Conservation (phyloP, 352 stramenopile species). For the Thalassiosira delicatula region DNA sequence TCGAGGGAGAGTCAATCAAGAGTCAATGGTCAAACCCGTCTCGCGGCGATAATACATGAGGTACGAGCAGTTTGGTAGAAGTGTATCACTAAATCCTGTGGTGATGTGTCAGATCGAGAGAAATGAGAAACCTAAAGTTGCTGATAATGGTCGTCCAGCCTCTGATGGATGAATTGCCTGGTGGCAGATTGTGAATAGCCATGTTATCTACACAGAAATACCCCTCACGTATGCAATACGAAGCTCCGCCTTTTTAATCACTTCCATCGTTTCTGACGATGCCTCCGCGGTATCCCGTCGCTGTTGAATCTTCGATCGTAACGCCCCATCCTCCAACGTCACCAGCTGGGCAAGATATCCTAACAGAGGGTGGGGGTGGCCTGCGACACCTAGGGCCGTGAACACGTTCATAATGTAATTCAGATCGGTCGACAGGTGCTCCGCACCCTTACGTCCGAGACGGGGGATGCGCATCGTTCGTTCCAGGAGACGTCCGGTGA, state of each 20-base stretch:
- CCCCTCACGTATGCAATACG: conserved; percentile 49
- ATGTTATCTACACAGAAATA: conserved; percentile 52
- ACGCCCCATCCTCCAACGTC: conserved; percentile 32
- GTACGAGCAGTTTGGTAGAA: no score
- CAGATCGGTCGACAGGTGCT: conserved; percentile 77
- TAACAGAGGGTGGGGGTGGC: conserved; percentile 80
- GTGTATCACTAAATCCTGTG: no score
- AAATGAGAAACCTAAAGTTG: no score
- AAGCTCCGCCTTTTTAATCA: conserved; percentile 43
- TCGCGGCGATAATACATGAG: no score
- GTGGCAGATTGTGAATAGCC: no score
- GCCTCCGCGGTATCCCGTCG: conserved; percentile 2
- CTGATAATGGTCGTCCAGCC: no score
- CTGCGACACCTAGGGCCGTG: conserved; percentile 73
- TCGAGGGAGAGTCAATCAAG: no score
- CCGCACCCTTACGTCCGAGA: conserved; percentile 75
- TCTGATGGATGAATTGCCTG: no score
- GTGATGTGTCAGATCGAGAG: no score
- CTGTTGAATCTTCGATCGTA: conserved; percentile 28
- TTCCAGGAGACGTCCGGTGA: conserved; percentile 78
- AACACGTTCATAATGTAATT: conserved; percentile 84
- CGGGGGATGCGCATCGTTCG: conserved; percentile 75
- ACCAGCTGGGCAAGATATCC: conserved; percentile 66
- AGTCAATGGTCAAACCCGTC: no score
- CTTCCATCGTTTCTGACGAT: conserved; percentile 37